Evolutionary conservation across 306 rosid species (phyloP), one percentile per base, ranked within the genome.

Genomic region (Acmispon strigosus): DNA sequence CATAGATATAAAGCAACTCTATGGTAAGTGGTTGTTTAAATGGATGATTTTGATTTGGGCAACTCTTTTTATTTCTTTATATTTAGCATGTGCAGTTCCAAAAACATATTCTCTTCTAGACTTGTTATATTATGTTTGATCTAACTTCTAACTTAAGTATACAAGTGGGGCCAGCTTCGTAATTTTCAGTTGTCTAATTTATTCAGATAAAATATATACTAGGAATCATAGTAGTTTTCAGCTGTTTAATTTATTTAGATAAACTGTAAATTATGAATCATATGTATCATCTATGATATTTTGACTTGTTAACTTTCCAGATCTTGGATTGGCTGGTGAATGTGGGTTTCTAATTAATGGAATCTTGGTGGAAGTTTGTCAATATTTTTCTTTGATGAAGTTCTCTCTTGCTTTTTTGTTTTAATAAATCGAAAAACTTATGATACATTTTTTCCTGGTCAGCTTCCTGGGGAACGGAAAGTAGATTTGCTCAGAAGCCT

Each of bases 381-480:
- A 10, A 9, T 7, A 12, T 15, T 49, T 13, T 36, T 29, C 36
- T 50, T 55, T 32, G 1, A 27, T 53, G 34, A 51, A 29, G 47
- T 20, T 63, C 16, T 22, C 24, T 22, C 3, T 22, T 22, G 1
- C 3, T 22, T 1, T 22, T 45, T 65, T 47, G 1, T 27, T 62
- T 43, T 20, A 10, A 27, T 4, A 6, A 32, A 13, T 36, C 45
- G 45, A 67, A 45, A 73, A 72, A 32, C 47, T 53, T 13, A 29
- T 52, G 50, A 51, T 64, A 66, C 11, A 70, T 70, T 70, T 66
- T 12, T 79, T 19, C 18, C 5, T 50, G 69, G 29, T 71, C 86
- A 95, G 99, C 88, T 95, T 76, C 96, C 97, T 45, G 99, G 87
- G 80, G 97, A 95, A 51, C 85, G 96, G 44, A 91, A 92, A 80